phyloP scores from a whole-genome alignment of 129 eudicot species.

The Sambucus nigra region DNA sequence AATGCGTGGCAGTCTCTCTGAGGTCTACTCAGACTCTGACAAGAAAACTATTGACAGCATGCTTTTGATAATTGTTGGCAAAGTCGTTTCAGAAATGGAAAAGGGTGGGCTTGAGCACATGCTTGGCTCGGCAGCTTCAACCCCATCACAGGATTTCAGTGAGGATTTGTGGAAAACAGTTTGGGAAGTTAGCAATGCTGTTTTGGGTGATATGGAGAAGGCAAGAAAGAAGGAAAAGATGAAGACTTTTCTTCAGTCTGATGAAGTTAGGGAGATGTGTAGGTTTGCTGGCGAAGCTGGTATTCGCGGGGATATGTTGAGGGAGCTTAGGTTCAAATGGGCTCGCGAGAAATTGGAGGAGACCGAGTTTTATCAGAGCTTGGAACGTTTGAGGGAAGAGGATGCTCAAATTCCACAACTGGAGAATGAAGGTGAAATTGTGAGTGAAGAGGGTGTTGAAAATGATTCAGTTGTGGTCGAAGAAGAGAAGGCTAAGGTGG shows the following conservation, averaged over 20 bases:
- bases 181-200: slow-evolving; percentile 61
- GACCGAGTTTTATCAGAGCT: slow-evolving; percentile 49
- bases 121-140: slow-evolving; percentile 17
- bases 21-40: slow-evolving; percentile 38
- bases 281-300: slow-evolving; percentile 92
- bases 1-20: slow-evolving; percentile 62
- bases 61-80: slow-evolving; percentile 62
- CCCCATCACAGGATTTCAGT: slow-evolving; percentile 44
- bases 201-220: slow-evolving; percentile 67
- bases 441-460: slow-evolving; percentile 17
- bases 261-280: slow-evolving; percentile 71
- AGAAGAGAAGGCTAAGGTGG: slow-evolving; percentile 20
- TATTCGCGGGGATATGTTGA: slow-evolving; percentile 79
- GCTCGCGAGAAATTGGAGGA: slow-evolving; percentile 88
- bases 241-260: slow-evolving; percentile 65
- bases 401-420: slow-evolving; percentile 17
- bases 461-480: slow-evolving; percentile 9
- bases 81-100: slow-evolving; percentile 51
- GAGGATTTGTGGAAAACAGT: slow-evolving; percentile 81
- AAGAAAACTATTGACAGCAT: slow-evolving; percentile 56
- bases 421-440: slow-evolving; percentile 6
- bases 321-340: slow-evolving; percentile 93
- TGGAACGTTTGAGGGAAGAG: slow-evolving; percentile 33
- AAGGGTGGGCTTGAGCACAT: slow-evolving; percentile 43
- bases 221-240: slow-evolving; percentile 79